Evolutionary conservation across 2,329 filamentous ascomycete species (phyloP).

Genomic region (Mycocentrospora acerina): DNA sequence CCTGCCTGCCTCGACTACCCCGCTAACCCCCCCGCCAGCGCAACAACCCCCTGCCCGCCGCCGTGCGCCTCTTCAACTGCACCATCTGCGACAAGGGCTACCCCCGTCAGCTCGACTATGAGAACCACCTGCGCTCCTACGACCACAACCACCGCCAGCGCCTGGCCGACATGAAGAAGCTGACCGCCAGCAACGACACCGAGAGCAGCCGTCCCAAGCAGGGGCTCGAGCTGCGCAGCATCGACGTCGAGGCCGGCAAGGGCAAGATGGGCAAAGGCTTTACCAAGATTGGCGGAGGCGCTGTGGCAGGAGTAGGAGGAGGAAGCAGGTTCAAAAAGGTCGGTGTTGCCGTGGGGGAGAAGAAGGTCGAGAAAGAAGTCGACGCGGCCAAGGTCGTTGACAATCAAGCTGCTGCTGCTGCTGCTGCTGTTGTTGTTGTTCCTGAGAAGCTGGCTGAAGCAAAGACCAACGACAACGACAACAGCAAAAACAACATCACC

Average conservation of each 20-base stretch:
- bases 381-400: neutral
- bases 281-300: constrained; percentile 26
- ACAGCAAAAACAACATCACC: too few relatives aligned
- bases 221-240: constrained; percentile 26
- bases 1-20: neutral
- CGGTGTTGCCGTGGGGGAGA: constrained; percentile 46
- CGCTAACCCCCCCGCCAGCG: constrained; percentile 30
- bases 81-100: constrained; percentile 90
- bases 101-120: constrained; percentile 91
- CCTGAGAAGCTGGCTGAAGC: constrained; percentile 7
- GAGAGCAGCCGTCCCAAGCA: constrained; percentile 22
- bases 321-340: constrained; percentile 69
- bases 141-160: constrained; percentile 81
- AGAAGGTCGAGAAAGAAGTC: constrained; percentile 7
- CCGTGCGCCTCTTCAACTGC: constrained; percentile 45
- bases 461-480: too few relatives aligned
- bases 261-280: constrained; percentile 26
- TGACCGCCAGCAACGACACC: constrained; percentile 32
- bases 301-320: constrained; percentile 7
- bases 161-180: constrained; percentile 80
- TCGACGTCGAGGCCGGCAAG: constrained; percentile 20
- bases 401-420: neutral
- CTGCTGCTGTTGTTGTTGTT: neutral
- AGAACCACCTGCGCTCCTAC: constrained; percentile 90
- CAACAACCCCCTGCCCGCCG: constrained; percentile 47